Percentiles rank a stretch among this genome's conserved stretches.
phyloP scores from a whole-genome alignment of 805 yeast genomes.

The Lachancea sp. region DNA sequence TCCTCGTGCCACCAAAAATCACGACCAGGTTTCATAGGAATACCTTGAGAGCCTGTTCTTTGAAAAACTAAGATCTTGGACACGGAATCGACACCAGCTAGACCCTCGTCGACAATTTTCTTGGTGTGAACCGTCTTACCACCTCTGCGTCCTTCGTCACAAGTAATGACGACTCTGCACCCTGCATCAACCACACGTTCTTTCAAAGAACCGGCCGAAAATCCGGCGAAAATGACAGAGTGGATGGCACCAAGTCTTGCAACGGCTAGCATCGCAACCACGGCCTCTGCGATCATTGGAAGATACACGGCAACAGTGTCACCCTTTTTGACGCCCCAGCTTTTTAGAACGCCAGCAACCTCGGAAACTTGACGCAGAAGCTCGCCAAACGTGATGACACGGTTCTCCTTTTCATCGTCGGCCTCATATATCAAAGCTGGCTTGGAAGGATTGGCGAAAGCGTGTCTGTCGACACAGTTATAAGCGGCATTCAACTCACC shows the following conservation, averaged over 20 bases:
- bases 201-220: slow-evolving; percentile 83
- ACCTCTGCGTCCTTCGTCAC: slow-evolving; percentile 94
- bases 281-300: slow-evolving; percentile 97
- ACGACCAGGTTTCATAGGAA: slow-evolving; percentile 70
- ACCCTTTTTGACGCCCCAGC: slow-evolving; percentile 88
- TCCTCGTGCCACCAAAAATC: slow-evolving; percentile 97
- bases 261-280: slow-evolving; percentile 89
- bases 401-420: slow-evolving; percentile 74
- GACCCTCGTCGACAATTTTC: slow-evolving; percentile 91
- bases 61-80: slow-evolving; percentile 79
- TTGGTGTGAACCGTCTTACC: slow-evolving; percentile 89
- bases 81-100: slow-evolving; percentile 64
- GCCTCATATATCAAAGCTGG: slow-evolving; percentile 87
- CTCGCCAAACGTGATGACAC: slow-evolving; percentile 77
- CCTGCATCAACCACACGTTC: slow-evolving; percentile 89
- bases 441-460: slow-evolving; percentile 78
- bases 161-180: slow-evolving; percentile 81
- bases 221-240: slow-evolving; percentile 95
- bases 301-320: slow-evolving; percentile 94
- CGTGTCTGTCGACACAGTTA: slow-evolving; percentile 95
- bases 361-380: slow-evolving; percentile 76
- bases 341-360: slow-evolving; percentile 74
- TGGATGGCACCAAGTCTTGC: slow-evolving; percentile 93
- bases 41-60: slow-evolving; percentile 73
- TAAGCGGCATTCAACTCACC: slow-evolving; percentile 91